These are phyloP conservation scores for Chaetomium olivaceum DNA, from an alignment of 2,329 filamentous ascomycete species.

Conservation along the genomic window DNA sequence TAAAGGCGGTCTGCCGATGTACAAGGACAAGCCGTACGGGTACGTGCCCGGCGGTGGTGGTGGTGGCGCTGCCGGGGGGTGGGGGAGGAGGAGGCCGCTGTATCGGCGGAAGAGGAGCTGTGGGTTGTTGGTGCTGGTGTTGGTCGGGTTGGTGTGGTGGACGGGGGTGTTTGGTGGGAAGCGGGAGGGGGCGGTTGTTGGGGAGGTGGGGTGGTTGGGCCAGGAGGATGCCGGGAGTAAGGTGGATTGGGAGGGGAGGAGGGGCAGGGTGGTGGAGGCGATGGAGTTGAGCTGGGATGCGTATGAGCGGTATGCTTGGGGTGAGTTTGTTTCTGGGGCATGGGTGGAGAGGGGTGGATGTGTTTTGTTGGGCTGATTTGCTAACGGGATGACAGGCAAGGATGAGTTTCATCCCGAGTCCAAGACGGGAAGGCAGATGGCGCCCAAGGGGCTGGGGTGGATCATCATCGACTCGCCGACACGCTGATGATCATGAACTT, in stretches of 20 bases:
- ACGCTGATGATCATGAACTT: constrained; percentile 99
- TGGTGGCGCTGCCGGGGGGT: constrained; percentile 33
- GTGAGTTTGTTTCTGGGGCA: constrained; percentile 53
- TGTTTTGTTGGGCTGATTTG: constrained; percentile 24
- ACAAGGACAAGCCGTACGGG: constrained; percentile 96
- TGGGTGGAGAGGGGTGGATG: constrained; percentile 27
- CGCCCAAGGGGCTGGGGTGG: constrained; percentile 87
- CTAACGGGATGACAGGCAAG: constrained; percentile 53
- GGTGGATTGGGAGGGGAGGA: constrained; percentile 74
- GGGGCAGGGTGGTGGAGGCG: constrained; percentile 81
- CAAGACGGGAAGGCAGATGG: constrained; percentile 81
- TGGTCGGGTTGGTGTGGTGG: constrained; percentile 68
- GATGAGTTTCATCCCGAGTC: constrained; percentile 86
- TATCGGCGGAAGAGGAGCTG: constrained; percentile 64
- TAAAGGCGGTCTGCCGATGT: constrained; percentile 75
- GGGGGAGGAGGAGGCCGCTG: constrained; percentile 48
- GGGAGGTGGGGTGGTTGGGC: constrained; percentile 58
- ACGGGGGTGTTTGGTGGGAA: constrained; percentile 58
- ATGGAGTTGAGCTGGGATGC: constrained; percentile 91
- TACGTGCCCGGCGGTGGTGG: constrained; percentile 62
- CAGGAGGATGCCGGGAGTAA: constrained; percentile 45
- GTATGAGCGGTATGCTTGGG: constrained; percentile 93
- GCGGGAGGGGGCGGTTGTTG: constrained; percentile 39
- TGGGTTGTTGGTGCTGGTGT: constrained; percentile 51
- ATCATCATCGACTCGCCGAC: constrained; percentile 93